A percentile compares a stretch with the other conserved stretches of the same genome.
phyloP scores from a whole-genome alignment of 768 basidiomycete genomes.

The Austroboletus eburneus region DNA sequence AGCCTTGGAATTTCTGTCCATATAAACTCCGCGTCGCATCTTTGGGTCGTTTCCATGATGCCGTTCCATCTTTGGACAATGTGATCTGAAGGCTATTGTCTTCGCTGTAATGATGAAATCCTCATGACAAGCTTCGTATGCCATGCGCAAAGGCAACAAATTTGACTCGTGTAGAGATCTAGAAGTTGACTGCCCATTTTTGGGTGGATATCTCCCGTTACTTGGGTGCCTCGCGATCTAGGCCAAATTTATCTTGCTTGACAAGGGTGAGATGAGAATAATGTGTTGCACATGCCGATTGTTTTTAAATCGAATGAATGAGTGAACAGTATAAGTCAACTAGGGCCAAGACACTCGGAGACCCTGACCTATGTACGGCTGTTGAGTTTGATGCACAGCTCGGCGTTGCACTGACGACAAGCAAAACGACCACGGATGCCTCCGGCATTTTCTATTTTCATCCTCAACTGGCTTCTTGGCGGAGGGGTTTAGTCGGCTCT shows the following conservation, averaged over 20 bases:
- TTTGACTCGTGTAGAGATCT: slow-evolving; percentile 16
- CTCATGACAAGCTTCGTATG: slow-evolving; percentile 9
- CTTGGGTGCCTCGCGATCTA: not conserved
- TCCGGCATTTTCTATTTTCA: slow-evolving; percentile 12
- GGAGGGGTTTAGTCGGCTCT: slow-evolving; percentile 16
- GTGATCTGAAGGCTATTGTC: slow-evolving; percentile 9
- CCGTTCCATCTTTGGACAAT: slow-evolving; percentile 8
- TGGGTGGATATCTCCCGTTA: slow-evolving; percentile 3
- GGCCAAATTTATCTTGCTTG: slow-evolving; percentile 6
- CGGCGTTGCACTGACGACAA: slow-evolving; percentile 9
- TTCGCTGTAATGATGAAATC: slow-evolving; percentile 13
- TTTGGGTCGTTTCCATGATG: slow-evolving; percentile 4
- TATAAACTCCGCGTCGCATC: slow-evolving; percentile 17
- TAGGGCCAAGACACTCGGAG: not conserved
- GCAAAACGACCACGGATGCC: not conserved
- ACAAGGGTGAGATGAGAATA: slow-evolving; percentile 1
- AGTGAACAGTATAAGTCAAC: not conserved
- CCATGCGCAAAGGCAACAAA: slow-evolving; percentile 2
- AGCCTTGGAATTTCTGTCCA: slow-evolving; percentile 12
- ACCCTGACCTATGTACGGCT: not conserved
- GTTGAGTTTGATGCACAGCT: slow-evolving; percentile 9
- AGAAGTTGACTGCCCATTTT: slow-evolving; percentile 4
- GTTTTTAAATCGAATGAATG: not conserved
- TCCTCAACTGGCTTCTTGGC: slow-evolving; percentile 10
- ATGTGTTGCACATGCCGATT: not conserved